Percentiles rank a stretch among this genome's conserved stretches.
These are phyloP conservation scores for Claviceps sp. DNA, from an alignment of 2,329 filamentous ascomycete species.

Conservation along the genomic window DNA sequence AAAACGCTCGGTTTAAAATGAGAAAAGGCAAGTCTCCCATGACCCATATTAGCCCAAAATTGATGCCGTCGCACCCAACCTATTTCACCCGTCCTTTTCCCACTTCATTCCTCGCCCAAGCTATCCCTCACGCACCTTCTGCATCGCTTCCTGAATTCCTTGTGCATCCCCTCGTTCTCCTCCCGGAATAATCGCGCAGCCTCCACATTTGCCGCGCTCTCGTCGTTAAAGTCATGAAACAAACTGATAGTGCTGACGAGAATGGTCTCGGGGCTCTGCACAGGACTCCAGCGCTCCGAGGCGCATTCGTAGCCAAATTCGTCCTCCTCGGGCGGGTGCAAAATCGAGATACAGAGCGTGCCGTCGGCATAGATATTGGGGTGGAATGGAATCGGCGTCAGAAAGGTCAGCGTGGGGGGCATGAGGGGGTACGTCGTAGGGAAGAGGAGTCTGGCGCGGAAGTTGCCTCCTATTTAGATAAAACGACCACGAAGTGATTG, in stretches of 20 bases:
- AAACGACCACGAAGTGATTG: no score
- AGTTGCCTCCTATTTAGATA: conserved; percentile 61
- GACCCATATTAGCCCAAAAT: no score
- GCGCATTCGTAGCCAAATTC: conserved; percentile 87
- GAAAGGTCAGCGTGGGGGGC: conserved; percentile 81
- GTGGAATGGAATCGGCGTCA: conserved; percentile 74
- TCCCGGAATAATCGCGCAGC: conserved; percentile 80
- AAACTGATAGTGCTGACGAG: conserved; percentile 85
- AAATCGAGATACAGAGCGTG: conserved; percentile 89
- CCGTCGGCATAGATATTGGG: conserved; percentile 86
- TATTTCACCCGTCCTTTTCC: no score
- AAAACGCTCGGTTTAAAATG: background rate
- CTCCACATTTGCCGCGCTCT: conserved; percentile 90
- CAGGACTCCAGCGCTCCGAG: conserved; percentile 83
- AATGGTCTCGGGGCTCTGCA: conserved; percentile 92
- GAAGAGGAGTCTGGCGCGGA: conserved; percentile 73
- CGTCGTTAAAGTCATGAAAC: conserved; percentile 84
- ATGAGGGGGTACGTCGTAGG: conserved; percentile 74
- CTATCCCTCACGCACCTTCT: conserved; percentile 71
- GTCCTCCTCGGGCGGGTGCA: conserved; percentile 91
- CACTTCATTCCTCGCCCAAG: conserved; percentile 51
- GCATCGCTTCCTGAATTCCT: conserved; percentile 68
- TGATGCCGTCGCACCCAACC: no score
- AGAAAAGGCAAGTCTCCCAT: no score
- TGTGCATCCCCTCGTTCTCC: conserved; percentile 45